Evolutionary conservation across 1,139 yeast genomes (phyloP).

Genomic region (Diutina rugosa): DNA sequence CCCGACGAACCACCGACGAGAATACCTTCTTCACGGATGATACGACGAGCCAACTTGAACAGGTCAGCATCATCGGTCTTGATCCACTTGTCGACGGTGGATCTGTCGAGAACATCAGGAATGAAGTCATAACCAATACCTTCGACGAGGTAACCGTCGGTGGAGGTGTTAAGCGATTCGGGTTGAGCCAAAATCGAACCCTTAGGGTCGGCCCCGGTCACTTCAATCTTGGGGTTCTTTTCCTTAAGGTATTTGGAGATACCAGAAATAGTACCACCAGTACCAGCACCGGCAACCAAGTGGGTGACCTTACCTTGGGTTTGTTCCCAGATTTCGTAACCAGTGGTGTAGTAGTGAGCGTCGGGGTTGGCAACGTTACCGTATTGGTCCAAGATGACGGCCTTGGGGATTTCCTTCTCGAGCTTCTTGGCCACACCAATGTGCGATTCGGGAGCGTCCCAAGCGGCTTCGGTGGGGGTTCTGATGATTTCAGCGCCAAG

Average conservation of each 20-base stretch:
- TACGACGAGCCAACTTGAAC: slow-evolving; percentile 69
- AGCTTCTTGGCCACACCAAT: slow-evolving; percentile 79
- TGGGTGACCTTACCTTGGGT: slow-evolving; percentile 61
- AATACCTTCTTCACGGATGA: slow-evolving; percentile 77
- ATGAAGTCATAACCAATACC: slow-evolving; percentile 89
- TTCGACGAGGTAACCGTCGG: slow-evolving; percentile 66
- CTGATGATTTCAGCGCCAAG: slow-evolving; percentile 85
- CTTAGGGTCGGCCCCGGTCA: slow-evolving; percentile 77
- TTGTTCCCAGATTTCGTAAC: slow-evolving; percentile 79
- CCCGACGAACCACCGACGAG: slow-evolving; percentile 87
- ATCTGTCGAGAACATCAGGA: slow-evolving; percentile 68
- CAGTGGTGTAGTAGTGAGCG: slow-evolving; percentile 80
- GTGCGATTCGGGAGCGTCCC: slow-evolving; percentile 88
- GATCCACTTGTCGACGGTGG: slow-evolving; percentile 64
- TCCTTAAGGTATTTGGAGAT: slow-evolving; percentile 67
- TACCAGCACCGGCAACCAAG: slow-evolving; percentile 85
- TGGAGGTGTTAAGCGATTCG: slow-evolving; percentile 50
- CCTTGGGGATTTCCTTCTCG: slow-evolving; percentile 77
- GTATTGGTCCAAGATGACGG: slow-evolving; percentile 79
- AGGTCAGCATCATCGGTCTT: slow-evolving; percentile 80
- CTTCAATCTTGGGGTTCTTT: slow-evolving; percentile 46
- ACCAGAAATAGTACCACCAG: slow-evolving; percentile 79
- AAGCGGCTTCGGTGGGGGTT: slow-evolving; percentile 89
- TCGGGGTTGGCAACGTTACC: slow-evolving; percentile 67
- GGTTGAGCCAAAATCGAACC: slow-evolving; percentile 83